Evolutionary conservation across 257 asterid species (phyloP), one percentile per base, ranked within the genome.

Genomic region (Solanum lignicaule): DNA sequence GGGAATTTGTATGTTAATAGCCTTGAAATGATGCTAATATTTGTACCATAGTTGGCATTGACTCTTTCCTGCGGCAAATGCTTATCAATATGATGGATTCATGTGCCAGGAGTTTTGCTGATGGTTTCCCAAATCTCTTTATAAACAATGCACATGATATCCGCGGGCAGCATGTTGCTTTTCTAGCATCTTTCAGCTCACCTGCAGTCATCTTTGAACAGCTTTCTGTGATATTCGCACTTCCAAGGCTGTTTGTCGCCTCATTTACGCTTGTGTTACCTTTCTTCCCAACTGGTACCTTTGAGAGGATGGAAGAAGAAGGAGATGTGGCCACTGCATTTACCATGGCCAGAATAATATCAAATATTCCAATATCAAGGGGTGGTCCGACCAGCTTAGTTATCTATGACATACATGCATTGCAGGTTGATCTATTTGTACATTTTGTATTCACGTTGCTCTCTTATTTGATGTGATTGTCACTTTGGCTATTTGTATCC

Each of bases 311-410:
- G 86, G 99, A 96, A 90, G 99, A 95, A 94, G 98, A 96, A 90
- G 99, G 99, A 39, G 98, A 96, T 90, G 98, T 96, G 8, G 99
- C 99, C 43, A 96, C 98, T 87, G 98, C 98, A 4, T 96, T 94
- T 90, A 96, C 99, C 84, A 92, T 96, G 98, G 99, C 99, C 87
- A 93, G 99, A 90, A 94, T 96, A 93, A 90, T 96, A 36, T 96
- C 99, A 23, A 94, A 95, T 88, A 93, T 91, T 89, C 99, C 98
- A 84, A 90, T 94, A 87, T 94, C 99, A 18, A 94, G 98, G 91
- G 99, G 99, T 62, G 99, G 98, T 88, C 99, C 99, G 0, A 95
- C 98, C 88, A 95, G 99, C 89, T 91, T 95, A 85, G 99, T 96
- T 88, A 92, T 96, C 89, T 95, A 93, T 89, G 98, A 93, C 71